Base-by-base conservation (phyloP, 1,139 yeast genomes). In the Maudiozyma humilis region DNA sequence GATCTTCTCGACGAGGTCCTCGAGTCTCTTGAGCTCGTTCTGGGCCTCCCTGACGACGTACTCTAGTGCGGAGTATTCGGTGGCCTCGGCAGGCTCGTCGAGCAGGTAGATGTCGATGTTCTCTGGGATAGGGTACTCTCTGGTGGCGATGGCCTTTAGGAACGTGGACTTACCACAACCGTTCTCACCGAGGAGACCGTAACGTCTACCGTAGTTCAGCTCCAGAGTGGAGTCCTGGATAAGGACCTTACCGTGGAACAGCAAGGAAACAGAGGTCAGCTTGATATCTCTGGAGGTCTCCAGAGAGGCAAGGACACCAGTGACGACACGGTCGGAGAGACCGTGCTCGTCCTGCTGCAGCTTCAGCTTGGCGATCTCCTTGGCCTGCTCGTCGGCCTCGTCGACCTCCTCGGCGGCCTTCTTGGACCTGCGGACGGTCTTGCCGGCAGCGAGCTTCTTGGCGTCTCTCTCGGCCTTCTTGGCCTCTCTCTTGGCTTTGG, bases 111-210 rank as follows among this genome's bases (percentile, higher is more conserved):
- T 75, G 72, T 91, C 98, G 59, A 93, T 86, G 55, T 75, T 78
- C 53, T 82, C 93, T 40, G 98, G 97, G 57, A 91, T 75, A 46
- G 98, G 98, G 70, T 76, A 91, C 69, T 93, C 99, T 68, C 96
- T 79, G 46, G 95, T 94, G 48, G 97, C 96, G 59, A 93, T 69
- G 35, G 97, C 82, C 67, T 85, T 86, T 65, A 91, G 71, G 60
- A 91, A 80, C 27, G 99, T 91, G 36, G 97, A 88, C 69, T 91
- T 91, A 72, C 99, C 99, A 72, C 98, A 91, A 52, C 99, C 99
- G 68, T 91, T 91, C 70, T 89, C 97, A 64, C 99, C 99, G 59
- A 93, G 75, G 54, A 91, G 76, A 70, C 95, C 95, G 65, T 93
- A 91, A 69, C 96, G 81, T 72, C 96, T 86, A 63, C 98, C 98